Evolutionary conservation across 805 yeast genomes (phyloP), one percentile per base, ranked within the genome.

Genomic region (Wickerhamiella brachini): DNA sequence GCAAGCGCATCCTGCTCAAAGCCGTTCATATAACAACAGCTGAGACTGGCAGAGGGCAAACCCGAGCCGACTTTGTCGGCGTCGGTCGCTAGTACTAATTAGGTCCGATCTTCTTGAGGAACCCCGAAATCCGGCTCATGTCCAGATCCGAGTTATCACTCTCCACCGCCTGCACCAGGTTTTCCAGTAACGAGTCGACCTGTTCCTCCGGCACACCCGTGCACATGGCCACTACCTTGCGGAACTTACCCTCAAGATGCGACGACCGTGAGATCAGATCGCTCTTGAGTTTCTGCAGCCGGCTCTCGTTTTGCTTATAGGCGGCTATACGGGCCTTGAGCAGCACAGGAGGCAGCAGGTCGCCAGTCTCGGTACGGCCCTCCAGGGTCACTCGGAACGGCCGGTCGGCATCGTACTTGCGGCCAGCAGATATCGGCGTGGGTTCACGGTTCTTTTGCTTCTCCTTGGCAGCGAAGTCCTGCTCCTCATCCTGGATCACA

Each of bases 141-240:
- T 78, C 83, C 38, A 79, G 77, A 54, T 78, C 82, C 54, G 77
- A 83, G 1, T 85, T 83, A 62, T 83, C 89, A 54, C 90, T 83
- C 56, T 89, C 95, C 5, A 90, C 96, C 18, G 96, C 95, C 61
- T 82, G 84, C 31, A 93, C 78, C 48, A 90, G 72, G 4, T 90
- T 95, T 56, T 85, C 93, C 48, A 90, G 72, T 59, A 93, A 74
- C 50, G 74, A 77, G 63, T 86, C 95, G 31, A 93, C 94, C 55
- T 80, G 82, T 49, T 76, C 77, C 50, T 83, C 85, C 46, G 80
- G 88, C 24, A 87, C 90, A 23, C 93, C 93, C 2, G 95, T 84
- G 70, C 97, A 89, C 49, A 87, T 71, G 24, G 95, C 80, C 38
- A 90, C 88, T 17, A 90, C 95, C 59, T 85, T 76, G 59, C 93